Percentiles rank a stretch among this genome's conserved stretches.
These are phyloP conservation scores for Stemphylium lycopersici DNA, from an alignment of 2,329 filamentous ascomycete species.

Conservation along the genomic window DNA sequence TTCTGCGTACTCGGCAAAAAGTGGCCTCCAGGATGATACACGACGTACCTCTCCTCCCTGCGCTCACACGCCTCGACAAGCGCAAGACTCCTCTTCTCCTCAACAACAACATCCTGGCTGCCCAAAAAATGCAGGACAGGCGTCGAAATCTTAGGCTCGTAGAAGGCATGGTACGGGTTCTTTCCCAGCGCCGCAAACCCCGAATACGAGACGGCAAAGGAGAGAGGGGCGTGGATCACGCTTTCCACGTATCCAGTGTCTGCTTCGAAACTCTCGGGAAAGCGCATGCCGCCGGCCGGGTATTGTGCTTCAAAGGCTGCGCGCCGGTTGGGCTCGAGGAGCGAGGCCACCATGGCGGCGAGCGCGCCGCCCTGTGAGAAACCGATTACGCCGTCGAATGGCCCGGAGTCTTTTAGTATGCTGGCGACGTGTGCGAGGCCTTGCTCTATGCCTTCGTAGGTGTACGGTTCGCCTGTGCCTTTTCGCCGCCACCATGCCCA, in stretches of 20 bases:
- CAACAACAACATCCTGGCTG: slow-evolving; percentile 84
- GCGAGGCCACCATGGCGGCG: slow-evolving; percentile 72
- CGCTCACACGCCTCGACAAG: slow-evolving; percentile 70
- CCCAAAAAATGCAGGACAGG: slow-evolving; percentile 84
- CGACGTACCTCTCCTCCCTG: slow-evolving; percentile 56
- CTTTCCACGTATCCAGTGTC: slow-evolving; percentile 26
- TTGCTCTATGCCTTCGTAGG: slow-evolving; percentile 71
- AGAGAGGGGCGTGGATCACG: slow-evolving; percentile 61
- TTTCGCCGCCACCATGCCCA: slow-evolving; percentile 85
- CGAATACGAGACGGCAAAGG: slow-evolving; percentile 77
- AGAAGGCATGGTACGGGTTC: slow-evolving; percentile 69
- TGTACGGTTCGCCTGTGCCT: slow-evolving; percentile 56
- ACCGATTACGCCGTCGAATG: slow-evolving; percentile 47
- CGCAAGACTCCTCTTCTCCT: slow-evolving; percentile 71
- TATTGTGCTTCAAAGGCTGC: slow-evolving; percentile 57
- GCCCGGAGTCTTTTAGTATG: slow-evolving; percentile 37
- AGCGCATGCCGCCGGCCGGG: slow-evolving; percentile 55
- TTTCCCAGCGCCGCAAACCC: slow-evolving; percentile 73
- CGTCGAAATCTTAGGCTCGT: slow-evolving; percentile 76
- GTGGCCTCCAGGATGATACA: slow-evolving; percentile 87
- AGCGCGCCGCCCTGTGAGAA: slow-evolving; percentile 57
- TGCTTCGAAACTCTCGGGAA: slow-evolving; percentile 54
- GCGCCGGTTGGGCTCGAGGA: slow-evolving; percentile 65
- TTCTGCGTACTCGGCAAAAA: slow-evolving; percentile 80
- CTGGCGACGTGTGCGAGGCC: slow-evolving; percentile 69